phyloP scores from a whole-genome alignment of 106 monocot genomes.

The Ottelia alismoides region DNA sequence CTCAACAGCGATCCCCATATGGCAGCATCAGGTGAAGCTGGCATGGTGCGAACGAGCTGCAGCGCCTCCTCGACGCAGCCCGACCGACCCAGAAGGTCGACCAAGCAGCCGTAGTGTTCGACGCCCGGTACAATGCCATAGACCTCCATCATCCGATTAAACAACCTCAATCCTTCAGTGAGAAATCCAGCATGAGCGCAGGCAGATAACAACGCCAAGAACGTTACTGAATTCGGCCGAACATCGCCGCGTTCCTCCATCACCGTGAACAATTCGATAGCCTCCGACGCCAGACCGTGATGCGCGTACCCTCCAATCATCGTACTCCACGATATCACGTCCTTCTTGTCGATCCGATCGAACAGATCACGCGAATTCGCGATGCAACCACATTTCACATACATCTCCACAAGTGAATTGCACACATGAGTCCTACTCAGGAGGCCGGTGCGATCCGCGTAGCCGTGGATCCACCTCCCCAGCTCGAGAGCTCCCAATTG shows the following conservation, averaged over 20 bases:
- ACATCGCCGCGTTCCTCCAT: slow-evolving; percentile 23
- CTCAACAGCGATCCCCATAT: slow-evolving; percentile 68
- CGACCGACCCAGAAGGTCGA: slow-evolving; percentile 48
- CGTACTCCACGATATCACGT: slow-evolving; percentile 61
- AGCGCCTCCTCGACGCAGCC: slow-evolving; percentile 28
- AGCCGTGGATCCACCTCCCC: slow-evolving; percentile 72
- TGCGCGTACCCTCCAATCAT: slow-evolving; percentile 44
- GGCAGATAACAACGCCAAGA: slow-evolving; percentile 34
- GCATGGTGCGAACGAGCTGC: slow-evolving; percentile 31
- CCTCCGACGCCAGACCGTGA: slow-evolving; percentile 30
- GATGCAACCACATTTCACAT: slow-evolving; percentile 50
- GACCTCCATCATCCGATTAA: slow-evolving; percentile 31
- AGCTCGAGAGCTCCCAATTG: slow-evolving; percentile 62
- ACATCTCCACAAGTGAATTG: slow-evolving; percentile 73
- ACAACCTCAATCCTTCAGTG: slow-evolving; percentile 29
- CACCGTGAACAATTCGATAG: slow-evolving; percentile 24
- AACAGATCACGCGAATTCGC: slow-evolving; percentile 31
- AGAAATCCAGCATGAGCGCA: slow-evolving; percentile 56
- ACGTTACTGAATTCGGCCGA: slow-evolving; percentile 29
- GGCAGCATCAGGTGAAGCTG: slow-evolving; percentile 39
- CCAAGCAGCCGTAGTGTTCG: slow-evolving; percentile 74
- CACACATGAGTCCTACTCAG: slow-evolving; percentile 27
- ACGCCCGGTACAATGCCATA: slow-evolving; percentile 32
- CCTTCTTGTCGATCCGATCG: slow-evolving; percentile 19
- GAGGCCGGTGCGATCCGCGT: slow-evolving; percentile 27